Percentiles rank a stretch among this genome's conserved stretches.
These are phyloP conservation scores for Beta macrorhiza DNA, from an alignment of 179 eudicot genomes.

Conservation along the genomic window DNA sequence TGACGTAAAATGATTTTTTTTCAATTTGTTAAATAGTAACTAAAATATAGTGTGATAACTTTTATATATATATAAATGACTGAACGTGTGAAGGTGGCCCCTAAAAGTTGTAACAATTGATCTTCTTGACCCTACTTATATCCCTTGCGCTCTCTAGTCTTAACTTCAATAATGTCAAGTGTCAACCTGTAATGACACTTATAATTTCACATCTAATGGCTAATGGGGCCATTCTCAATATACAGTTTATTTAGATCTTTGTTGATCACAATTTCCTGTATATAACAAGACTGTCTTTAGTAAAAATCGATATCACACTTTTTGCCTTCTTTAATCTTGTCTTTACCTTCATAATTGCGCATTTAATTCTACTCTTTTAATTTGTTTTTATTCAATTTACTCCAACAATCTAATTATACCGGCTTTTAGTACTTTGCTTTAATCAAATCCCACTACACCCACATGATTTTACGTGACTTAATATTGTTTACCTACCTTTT, in stretches of 20 bases:
- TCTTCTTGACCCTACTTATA: constrained; percentile 23
- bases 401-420: not conserved
- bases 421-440: too few species aligned
- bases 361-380: not conserved
- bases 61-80: not conserved
- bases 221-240: constrained; percentile 14
- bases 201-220: not conserved
- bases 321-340: constrained; percentile 14
- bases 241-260: not conserved
- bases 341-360: constrained; percentile 20
- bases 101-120: constrained; percentile 11
- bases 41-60: not conserved
- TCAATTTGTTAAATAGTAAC: not conserved
- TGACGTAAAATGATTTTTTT: constrained; percentile 4
- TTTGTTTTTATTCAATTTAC: not conserved
- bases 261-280: not conserved
- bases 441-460: too few species aligned
- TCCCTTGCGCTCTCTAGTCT: constrained; percentile 18
- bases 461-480: too few species aligned
- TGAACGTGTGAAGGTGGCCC: constrained; percentile 32
- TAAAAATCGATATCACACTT: not conserved
- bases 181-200: constrained; percentile 18
- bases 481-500: too few species aligned
- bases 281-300: constrained; percentile 10
- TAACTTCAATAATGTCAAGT: constrained; percentile 23